phyloP scores from a whole-genome alignment of 1,284 basidiomycete species.

The Coriolopsis trogii region DNA sequence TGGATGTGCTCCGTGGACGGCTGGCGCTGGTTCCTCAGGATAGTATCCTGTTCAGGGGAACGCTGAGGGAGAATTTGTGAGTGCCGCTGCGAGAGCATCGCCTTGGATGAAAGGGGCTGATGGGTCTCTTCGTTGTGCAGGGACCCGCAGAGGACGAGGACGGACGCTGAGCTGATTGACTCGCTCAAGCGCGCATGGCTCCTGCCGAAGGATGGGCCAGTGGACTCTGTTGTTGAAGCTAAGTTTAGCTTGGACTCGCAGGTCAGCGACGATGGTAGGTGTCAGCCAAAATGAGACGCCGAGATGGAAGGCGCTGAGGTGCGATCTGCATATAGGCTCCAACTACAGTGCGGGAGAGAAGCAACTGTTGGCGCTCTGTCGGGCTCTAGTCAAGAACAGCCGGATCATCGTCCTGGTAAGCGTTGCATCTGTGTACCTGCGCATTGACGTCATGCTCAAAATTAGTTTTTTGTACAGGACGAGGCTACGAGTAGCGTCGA shows the following conservation, averaged over 20 bases:
- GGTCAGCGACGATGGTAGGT: slow-evolving; percentile 63
- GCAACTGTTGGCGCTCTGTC: slow-evolving; percentile 74
- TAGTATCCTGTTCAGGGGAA: slow-evolving; percentile 64
- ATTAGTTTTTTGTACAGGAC: slow-evolving; percentile 42
- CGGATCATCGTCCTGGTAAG: slow-evolving; percentile 69
- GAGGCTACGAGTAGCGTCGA: slow-evolving; percentile 88
- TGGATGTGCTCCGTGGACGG: slow-evolving; percentile 58
- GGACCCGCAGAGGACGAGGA: slow-evolving; percentile 60
- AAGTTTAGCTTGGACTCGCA: slow-evolving; percentile 70
- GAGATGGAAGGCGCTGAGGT: neutral
- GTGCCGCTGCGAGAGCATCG: slow-evolving; percentile 24
- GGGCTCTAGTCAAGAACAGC: slow-evolving; percentile 73
- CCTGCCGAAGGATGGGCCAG: slow-evolving; percentile 50
- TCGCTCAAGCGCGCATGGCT: slow-evolving; percentile 63
- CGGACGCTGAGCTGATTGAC: slow-evolving; percentile 56
- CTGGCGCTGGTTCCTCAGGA: slow-evolving; percentile 79
- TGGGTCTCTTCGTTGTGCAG: slow-evolving; percentile 34
- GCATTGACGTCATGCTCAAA: no score
- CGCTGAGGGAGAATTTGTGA: slow-evolving; percentile 69
- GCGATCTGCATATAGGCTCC: slow-evolving; percentile 43
- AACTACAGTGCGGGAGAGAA: slow-evolving; percentile 83
- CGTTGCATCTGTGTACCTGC: no score
- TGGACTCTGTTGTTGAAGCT: slow-evolving; percentile 52
- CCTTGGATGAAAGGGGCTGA: neutral
- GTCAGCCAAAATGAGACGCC: neutral